Conservation (phyloP, 192 early-diverging fungal genomes). For the Mortierella hygrophila region DNA sequence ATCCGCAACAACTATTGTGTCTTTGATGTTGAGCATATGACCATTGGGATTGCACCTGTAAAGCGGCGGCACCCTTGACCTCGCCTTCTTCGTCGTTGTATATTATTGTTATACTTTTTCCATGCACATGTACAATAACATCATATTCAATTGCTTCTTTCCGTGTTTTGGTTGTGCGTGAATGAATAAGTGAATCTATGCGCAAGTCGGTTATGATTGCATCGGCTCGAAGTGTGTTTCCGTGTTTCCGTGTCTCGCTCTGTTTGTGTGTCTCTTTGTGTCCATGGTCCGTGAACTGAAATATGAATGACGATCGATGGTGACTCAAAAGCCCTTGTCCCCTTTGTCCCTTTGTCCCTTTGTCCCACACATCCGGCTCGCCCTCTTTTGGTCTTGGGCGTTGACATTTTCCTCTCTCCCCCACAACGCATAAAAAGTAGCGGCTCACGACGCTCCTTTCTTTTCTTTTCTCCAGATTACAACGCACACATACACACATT, state of each 20-base stretch:
- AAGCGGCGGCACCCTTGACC: neutral
- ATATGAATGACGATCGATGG: neutral
- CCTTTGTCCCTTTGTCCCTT: neutral
- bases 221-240: no score
- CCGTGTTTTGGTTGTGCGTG: no score
- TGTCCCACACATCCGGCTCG: neutral
- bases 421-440: neutral
- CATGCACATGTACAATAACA: neutral
- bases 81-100: neutral
- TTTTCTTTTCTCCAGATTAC: no score
- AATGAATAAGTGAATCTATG: no score
- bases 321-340: neutral
- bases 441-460: neutral
- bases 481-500: neutral
- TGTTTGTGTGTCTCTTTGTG: no score
- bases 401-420: neutral
- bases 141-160: no score
- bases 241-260: no score
- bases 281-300: no score
- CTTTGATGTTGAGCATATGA: conserved; percentile 55
- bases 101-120: neutral
- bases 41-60: conserved; percentile 40
- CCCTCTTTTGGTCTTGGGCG: neutral
- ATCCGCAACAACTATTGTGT: conserved; percentile 65
- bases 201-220: no score